Conservation (phyloP, 108 stramenopile genomes). For the Bacterosira constricta region DNA sequence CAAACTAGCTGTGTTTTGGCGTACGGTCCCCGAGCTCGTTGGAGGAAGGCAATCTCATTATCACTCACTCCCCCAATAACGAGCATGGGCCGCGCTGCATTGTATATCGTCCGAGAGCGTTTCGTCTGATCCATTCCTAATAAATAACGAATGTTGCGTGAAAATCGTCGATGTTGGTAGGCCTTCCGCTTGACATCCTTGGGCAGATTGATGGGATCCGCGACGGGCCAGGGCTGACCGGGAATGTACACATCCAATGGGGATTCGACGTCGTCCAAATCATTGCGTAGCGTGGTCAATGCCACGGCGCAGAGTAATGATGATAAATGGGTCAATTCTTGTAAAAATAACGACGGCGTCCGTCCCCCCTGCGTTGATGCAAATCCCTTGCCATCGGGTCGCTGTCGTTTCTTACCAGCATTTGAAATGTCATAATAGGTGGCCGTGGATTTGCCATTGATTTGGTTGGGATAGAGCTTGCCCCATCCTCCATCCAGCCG, state of each 20-base stretch:
- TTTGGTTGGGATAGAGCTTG: slow-evolving; percentile 35
- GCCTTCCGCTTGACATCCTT: slow-evolving; percentile 22
- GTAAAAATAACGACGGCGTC: slow-evolving; percentile 74
- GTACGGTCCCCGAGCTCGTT: slow-evolving; percentile 67
- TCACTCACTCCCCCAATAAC: slow-evolving; percentile 82
- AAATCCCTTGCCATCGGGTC: slow-evolving; percentile 50
- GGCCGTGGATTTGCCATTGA: slow-evolving; percentile 13
- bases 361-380: slow-evolving; percentile 60
- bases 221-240: slow-evolving; percentile 64
- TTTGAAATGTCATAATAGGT: slow-evolving; percentile 44
- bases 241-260: slow-evolving; percentile 60
- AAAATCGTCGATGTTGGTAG: not conserved
- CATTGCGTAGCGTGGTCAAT: slow-evolving; percentile 73
- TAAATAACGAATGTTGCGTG: slow-evolving; percentile 30
- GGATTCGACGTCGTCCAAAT: slow-evolving; percentile 67
- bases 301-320: slow-evolving; percentile 70
- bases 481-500: slow-evolving; percentile 73
- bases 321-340: slow-evolving; percentile 76
- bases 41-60: slow-evolving; percentile 67
- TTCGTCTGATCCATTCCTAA: slow-evolving; percentile 61
- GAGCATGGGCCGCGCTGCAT: slow-evolving; percentile 64
- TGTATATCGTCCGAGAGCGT: slow-evolving; percentile 56
- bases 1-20: slow-evolving; percentile 78
- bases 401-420: not conserved
- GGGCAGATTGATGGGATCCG: slow-evolving; percentile 66